phyloP scores from a whole-genome alignment of 306 rosid species.

The Rosa chinensis region DNA sequence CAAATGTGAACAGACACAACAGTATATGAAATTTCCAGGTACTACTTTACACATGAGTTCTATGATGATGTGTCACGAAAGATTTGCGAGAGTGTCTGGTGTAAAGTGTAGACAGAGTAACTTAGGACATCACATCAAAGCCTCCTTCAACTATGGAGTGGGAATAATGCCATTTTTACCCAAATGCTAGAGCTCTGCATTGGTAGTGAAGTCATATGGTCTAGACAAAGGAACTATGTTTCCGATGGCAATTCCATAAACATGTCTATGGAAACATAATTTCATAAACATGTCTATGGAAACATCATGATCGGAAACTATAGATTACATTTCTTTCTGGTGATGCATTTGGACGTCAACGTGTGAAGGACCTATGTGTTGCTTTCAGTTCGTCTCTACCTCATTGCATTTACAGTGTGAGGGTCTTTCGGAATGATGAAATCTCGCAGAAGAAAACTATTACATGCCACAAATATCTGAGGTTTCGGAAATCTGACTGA shows the following conservation, averaged over 20 bases:
- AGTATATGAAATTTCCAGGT: slow-evolving; percentile 45
- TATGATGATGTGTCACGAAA: slow-evolving; percentile 73
- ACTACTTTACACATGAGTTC: slow-evolving; percentile 81
- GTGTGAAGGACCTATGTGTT: neutral
- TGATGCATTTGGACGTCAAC: neutral
- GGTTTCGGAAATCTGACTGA: neutral
- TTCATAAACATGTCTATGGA: slow-evolving; percentile 1
- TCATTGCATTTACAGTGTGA: too few species aligned
- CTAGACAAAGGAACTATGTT: neutral
- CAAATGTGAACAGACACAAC: neutral
- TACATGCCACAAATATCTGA: neutral
- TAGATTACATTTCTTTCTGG: neutral
- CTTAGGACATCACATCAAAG: slow-evolving; percentile 91
- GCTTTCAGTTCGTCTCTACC: neutral
- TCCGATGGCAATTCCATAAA: neutral
- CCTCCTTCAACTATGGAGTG: slow-evolving; percentile 98
- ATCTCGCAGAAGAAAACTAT: too few species aligned
- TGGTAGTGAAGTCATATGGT: neutral
- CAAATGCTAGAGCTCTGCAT: neutral
- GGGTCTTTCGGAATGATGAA: too few species aligned
- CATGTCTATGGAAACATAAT: slow-evolving; percentile 11
- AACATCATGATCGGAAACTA: neutral
- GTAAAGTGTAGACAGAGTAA: slow-evolving; percentile 74
- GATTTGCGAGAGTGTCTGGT: slow-evolving; percentile 78
- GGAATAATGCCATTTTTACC: slow-evolving; percentile 46